phyloP scores from a whole-genome alignment of 1,139 yeast species.

The Candida pseudocylindracea region DNA sequence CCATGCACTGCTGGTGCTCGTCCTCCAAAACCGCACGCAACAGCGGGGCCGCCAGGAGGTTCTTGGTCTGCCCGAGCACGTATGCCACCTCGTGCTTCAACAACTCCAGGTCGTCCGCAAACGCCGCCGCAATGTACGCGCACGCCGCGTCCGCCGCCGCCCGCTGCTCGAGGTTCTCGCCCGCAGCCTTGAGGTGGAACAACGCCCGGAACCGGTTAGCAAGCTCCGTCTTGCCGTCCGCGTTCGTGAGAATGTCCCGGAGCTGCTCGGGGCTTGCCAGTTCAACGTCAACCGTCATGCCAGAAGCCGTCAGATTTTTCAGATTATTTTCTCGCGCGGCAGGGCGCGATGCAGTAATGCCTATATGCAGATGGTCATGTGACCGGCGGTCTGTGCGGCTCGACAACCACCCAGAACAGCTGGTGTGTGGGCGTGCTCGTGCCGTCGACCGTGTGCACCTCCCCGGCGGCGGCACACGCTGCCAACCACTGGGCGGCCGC shows the following conservation, averaged over 20 bases:
- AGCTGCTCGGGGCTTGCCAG: constrained; percentile 38
- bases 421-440: no score
- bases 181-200: constrained; percentile 73
- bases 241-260: constrained; percentile 46
- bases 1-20: constrained; percentile 69
- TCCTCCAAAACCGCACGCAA: constrained; percentile 54
- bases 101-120: constrained; percentile 69
- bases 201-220: constrained; percentile 86
- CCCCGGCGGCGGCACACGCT: no score
- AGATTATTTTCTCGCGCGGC: no score
- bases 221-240: constrained; percentile 41
- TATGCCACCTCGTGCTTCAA: constrained; percentile 96
- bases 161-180: constrained; percentile 32
- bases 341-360: no score
- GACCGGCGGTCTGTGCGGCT: no score
- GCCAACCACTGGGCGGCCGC: no score
- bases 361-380: no score
- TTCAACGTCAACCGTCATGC: constrained; percentile 14
- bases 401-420: no score
- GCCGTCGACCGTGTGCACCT: no score
- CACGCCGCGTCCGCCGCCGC: constrained; percentile 39
- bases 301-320: no score
- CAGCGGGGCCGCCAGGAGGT: constrained; percentile 52
- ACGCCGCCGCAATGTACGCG: constrained; percentile 64
- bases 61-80: constrained; percentile 91